Percentiles rank a stretch among this genome's conserved stretches.
These are phyloP conservation scores for Barbarea vulgaris DNA, from an alignment of 345 rosid species.

Conservation along the genomic window DNA sequence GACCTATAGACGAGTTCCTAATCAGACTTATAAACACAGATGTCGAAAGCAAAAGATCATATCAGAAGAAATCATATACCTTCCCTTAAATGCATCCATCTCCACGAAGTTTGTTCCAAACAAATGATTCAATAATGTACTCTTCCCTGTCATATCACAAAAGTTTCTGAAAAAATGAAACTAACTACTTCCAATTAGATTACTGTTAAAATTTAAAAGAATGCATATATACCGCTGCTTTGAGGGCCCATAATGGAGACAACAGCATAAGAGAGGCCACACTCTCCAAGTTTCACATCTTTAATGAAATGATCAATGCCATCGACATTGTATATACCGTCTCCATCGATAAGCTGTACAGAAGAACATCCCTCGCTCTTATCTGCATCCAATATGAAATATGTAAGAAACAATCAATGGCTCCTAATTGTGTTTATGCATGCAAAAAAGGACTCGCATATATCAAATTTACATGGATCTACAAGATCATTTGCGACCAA, in stretches of 20 bases:
- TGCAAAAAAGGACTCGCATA: background rate
- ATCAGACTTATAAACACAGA: background rate
- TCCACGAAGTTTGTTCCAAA: conserved; percentile 85
- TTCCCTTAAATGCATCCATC: conserved; percentile 98
- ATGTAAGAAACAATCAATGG: background rate
- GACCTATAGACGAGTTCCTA: conserved; percentile 52
- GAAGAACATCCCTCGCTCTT: conserved; percentile 53
- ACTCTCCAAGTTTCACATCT: conserved; percentile 66
- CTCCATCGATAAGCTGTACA: conserved; percentile 87
- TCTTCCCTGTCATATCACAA: conserved; percentile 72
- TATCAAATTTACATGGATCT: conserved; percentile 20
- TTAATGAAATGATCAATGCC: conserved; percentile 69
- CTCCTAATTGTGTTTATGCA: background rate
- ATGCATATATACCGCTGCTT: conserved; percentile 83
- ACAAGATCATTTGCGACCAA: background rate
- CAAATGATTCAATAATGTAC: conserved; percentile 82
- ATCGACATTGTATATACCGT: conserved; percentile 61
- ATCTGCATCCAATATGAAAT: conserved; percentile 44
- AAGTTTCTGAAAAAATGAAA: conserved; percentile 31
- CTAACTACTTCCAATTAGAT: background rate
- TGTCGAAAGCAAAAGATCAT: background rate
- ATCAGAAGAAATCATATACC: conserved; percentile 50
- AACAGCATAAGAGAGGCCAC: conserved; percentile 86
- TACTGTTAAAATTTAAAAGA: background rate
- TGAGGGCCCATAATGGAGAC: conserved; percentile 99